These are phyloP conservation scores for Wickerhamomyces sp. DNA, from an alignment of 1,139 yeast genomes.

Conservation along the genomic window DNA sequence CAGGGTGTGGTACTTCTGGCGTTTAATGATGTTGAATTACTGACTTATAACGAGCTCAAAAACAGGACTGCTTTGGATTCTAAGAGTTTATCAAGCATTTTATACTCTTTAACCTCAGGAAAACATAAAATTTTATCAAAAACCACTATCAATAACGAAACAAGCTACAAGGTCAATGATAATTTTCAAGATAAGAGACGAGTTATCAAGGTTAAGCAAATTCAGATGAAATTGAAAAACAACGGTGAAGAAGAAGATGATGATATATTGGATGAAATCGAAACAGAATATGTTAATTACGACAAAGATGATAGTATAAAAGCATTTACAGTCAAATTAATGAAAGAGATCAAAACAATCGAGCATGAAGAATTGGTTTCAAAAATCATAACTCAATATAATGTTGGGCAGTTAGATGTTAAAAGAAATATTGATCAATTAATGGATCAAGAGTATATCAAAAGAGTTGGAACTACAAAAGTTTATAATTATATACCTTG, in stretches of 20 bases:
- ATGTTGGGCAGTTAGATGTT: constrained; percentile 24
- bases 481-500: not conserved
- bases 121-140: constrained; percentile 20
- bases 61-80: constrained; percentile 12
- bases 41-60: constrained; percentile 13
- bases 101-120: constrained; percentile 19
- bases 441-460: constrained; percentile 28
- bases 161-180: constrained; percentile 27
- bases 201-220: constrained; percentile 28
- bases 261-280: constrained; percentile 10
- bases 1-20: constrained; percentile 26
- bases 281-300: not conserved
- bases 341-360: constrained; percentile 29
- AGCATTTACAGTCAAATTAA: constrained; percentile 31
- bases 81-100: constrained; percentile 10
- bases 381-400: constrained; percentile 27
- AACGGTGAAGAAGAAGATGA: constrained; percentile 18
- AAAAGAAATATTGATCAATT: constrained; percentile 30
- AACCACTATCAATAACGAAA: constrained; percentile 11
- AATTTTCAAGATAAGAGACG: constrained; percentile 26
- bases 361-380: constrained; percentile 32
- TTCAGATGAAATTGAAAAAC: constrained; percentile 26
- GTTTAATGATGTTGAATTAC: constrained; percentile 13
- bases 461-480: constrained; percentile 16
- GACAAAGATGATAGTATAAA: constrained; percentile 28